Conservation (phyloP, 2,329 filamentous ascomycete genomes). For the Atkinsonella hypoxylon region DNA sequence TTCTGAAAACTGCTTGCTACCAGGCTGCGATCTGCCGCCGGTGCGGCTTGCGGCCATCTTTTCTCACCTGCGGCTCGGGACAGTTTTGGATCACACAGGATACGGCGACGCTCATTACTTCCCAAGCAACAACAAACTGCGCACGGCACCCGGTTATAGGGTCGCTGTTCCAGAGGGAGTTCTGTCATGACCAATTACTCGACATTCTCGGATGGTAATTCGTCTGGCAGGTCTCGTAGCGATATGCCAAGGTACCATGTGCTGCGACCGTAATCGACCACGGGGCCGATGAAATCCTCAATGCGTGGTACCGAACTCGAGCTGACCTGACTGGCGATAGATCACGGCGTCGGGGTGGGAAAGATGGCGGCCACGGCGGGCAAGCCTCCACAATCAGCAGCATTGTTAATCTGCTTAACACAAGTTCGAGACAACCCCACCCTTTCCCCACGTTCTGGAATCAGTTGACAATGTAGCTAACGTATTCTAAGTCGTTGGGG, state of each 20-base stretch:
- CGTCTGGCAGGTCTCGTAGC: conserved; percentile 25
- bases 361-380: conserved; percentile 55
- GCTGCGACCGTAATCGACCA: background rate
- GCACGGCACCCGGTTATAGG: conserved; percentile 3
- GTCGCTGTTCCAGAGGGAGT: background rate
- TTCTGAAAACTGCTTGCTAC: background rate
- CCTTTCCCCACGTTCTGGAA: conserved; percentile 3
- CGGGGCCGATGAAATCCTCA: background rate
- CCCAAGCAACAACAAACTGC: background rate
- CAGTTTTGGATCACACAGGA: background rate
- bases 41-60: background rate
- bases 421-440: conserved; percentile 46
- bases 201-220: conserved; percentile 35
- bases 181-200: conserved; percentile 43
- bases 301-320: background rate
- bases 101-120: background rate
- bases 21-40: background rate
- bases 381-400: conserved; percentile 84
- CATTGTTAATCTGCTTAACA: conserved; percentile 91
- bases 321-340: conserved; percentile 19
- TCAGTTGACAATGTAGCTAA: conserved; percentile 8
- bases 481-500: conserved; percentile 62
- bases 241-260: conserved; percentile 36
- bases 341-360: conserved; percentile 51
- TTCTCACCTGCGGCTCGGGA: background rate